Conservation (phyloP, 257 asterid species). For the Solanum sejunctum region DNA sequence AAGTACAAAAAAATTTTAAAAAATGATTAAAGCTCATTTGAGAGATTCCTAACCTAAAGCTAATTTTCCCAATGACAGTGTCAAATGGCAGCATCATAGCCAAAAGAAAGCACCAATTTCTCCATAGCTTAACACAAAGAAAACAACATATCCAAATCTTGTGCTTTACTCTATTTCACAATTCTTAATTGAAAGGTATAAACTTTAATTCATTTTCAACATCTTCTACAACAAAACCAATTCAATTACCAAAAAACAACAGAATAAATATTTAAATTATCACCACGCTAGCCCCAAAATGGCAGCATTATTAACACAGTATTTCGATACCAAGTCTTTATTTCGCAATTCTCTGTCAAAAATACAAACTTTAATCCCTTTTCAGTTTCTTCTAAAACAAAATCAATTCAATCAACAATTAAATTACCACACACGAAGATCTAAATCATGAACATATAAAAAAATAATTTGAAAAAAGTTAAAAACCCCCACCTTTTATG, state of each 20-base stretch:
- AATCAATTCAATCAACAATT: not conserved
- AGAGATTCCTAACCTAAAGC: not conserved
- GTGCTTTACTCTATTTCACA: not conserved
- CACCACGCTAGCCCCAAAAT: not conserved
- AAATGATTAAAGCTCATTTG: not conserved
- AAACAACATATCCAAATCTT: not conserved
- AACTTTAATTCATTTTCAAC: not conserved
- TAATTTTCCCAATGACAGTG: not conserved
- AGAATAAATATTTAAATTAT: not conserved
- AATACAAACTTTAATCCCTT: not conserved
- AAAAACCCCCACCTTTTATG: not conserved
- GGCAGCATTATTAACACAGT: not conserved
- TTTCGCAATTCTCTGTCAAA: not conserved
- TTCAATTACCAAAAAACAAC: not conserved
- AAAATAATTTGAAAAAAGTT: not conserved
- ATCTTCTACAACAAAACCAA: not conserved
- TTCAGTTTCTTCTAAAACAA: not conserved
- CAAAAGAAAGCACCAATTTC: not conserved
- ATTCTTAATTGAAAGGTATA: not conserved
- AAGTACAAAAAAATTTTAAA: not conserved
- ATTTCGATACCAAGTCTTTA: not conserved
- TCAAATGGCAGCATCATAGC: not conserved
- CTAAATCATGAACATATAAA: not conserved
- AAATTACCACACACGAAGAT: not conserved
- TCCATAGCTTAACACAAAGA: not conserved